Conservation (phyloP, 2,329 filamentous ascomycete species). For the Aspergillus chevalieri region DNA sequence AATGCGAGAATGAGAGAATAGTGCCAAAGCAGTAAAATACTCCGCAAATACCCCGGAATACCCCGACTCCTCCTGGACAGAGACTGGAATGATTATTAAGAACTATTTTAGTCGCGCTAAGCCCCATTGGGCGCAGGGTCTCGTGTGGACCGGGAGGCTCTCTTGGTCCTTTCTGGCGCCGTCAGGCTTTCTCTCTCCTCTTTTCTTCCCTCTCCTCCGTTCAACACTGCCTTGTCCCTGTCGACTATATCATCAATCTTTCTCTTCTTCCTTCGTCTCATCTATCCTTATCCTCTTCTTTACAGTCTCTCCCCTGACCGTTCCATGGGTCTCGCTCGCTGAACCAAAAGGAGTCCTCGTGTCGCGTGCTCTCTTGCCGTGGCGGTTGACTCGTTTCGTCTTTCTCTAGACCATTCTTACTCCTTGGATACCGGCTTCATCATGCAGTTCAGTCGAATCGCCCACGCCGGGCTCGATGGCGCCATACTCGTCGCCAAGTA, state of each 20-base stretch:
- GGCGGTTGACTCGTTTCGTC: background rate
- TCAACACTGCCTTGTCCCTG: background rate
- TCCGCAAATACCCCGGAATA: too few species aligned
- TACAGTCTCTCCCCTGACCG: background rate
- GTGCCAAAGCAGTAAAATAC: background rate
- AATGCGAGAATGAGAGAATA: background rate
- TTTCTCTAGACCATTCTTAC: background rate
- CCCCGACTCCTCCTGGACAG: too few species aligned
- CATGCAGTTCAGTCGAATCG: background rate
- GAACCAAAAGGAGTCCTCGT: background rate
- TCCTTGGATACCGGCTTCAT: background rate
- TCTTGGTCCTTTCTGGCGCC: background rate
- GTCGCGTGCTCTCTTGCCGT: background rate
- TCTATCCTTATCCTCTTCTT: background rate
- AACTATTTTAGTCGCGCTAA: background rate
- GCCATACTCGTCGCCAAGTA: background rate
- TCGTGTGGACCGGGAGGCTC: background rate
- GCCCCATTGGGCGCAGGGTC: background rate
- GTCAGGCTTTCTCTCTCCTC: background rate
- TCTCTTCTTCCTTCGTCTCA: background rate
- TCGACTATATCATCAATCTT: background rate
- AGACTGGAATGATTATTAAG: too few species aligned
- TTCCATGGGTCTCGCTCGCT: background rate
- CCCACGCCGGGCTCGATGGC: background rate
- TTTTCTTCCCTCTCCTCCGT: background rate